These are phyloP conservation scores for Diplosphaera chodatii DNA, from an alignment of 139 green algal genomes.

Conservation along the genomic window DNA sequence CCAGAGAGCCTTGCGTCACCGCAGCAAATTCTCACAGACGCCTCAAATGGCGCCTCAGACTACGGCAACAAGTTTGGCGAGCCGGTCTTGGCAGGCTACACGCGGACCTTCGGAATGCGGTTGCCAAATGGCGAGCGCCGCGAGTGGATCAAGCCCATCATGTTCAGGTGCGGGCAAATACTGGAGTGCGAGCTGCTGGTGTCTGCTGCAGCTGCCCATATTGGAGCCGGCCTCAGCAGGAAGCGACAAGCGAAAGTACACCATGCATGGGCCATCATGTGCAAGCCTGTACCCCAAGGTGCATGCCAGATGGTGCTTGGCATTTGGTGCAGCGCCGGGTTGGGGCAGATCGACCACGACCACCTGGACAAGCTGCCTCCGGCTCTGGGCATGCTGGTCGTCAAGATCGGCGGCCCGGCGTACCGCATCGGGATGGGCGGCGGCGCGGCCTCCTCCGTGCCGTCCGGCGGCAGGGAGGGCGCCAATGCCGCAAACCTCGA, in stretches of 20 bases:
- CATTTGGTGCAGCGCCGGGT: constrained; percentile 53
- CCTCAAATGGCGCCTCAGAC: constrained; percentile 94
- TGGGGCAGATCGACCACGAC: constrained; percentile 87
- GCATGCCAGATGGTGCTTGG: no score
- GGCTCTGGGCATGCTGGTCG: constrained; percentile 91
- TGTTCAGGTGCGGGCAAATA: constrained; percentile 90
- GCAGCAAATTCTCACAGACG: constrained; percentile 88
- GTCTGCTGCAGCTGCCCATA: no score
- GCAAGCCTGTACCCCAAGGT: no score
- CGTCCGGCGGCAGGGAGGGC: constrained; percentile 36
- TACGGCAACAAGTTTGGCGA: constrained; percentile 99
- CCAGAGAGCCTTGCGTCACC: constrained; percentile 21
- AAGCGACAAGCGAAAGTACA: no score
- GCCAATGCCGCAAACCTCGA: constrained; percentile 88
- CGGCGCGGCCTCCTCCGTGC: constrained; percentile 83
- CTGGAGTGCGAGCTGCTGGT: no score
- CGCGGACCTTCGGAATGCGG: constrained; percentile 86
- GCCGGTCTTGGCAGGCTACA: constrained; percentile 93
- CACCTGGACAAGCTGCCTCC: constrained; percentile 69
- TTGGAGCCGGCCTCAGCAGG: no score
- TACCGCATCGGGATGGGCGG: constrained; percentile 99
- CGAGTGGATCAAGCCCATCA: constrained; percentile 99
- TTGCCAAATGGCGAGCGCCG: constrained; percentile 80
- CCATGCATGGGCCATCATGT: no score
- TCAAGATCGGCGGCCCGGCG: constrained; percentile 97